Percentiles rank a stretch among this genome's conserved stretches.
Conservation (phyloP, 208 protist species). For the Trypanosoma theileri region DNA sequence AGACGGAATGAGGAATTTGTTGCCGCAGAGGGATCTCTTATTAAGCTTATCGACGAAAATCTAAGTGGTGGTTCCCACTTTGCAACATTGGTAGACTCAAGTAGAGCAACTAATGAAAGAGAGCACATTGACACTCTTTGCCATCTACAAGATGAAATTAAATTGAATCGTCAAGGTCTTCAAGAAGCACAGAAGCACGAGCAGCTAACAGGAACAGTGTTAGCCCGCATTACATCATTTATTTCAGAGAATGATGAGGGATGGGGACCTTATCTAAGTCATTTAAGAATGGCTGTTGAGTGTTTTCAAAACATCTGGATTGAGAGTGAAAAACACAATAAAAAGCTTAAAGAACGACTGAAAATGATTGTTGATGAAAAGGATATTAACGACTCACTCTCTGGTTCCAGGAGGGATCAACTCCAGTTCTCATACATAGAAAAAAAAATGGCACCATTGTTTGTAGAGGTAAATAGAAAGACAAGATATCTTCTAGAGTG, state of each 20-base stretch:
- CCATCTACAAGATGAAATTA: conserved; percentile 8
- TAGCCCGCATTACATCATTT: conserved; percentile 20
- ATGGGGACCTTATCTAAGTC: background rate
- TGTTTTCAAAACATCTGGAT: conserved; percentile 4
- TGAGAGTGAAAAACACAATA: conserved; percentile 16
- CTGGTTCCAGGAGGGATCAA: background rate
- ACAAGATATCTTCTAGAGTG: background rate
- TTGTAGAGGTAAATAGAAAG: conserved; percentile 11
- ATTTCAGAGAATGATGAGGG: conserved; percentile 20
- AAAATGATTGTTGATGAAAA: conserved; percentile 3
- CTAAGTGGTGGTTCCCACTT: background rate
- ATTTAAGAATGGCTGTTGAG: conserved; percentile 1
- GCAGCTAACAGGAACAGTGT: conserved; percentile 15
- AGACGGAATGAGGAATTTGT: conserved; percentile 11
- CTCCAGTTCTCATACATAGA: conserved; percentile 4
- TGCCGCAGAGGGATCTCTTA: background rate
- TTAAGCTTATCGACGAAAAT: conserved; percentile 13
- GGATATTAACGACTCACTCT: background rate
- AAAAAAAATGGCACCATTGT: conserved; percentile 18
- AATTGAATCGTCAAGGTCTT: conserved; percentile 10
- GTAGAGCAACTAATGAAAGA: background rate
- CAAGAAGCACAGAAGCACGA: conserved; percentile 10
- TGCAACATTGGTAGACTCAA: background rate
- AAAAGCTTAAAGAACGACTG: conserved; percentile 14
- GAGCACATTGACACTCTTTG: background rate